Evolutionary conservation across 768 basidiomycete genomes (phyloP), one percentile per base, ranked within the genome.

Genomic region (Leccinum rimulosum): DNA sequence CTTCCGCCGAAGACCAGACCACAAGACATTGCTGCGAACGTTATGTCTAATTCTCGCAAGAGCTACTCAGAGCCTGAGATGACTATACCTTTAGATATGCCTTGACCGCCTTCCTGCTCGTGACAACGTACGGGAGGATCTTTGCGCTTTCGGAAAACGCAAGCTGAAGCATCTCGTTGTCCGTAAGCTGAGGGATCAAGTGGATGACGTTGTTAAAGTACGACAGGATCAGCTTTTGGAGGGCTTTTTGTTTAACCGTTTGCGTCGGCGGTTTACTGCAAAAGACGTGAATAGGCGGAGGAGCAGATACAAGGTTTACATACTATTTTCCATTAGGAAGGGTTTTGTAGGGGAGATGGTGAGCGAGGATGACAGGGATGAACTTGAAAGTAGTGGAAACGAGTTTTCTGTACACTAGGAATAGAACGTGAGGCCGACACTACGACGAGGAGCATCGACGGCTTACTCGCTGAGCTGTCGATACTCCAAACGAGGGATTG

Each of bases 401-500:
- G 22, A 98, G 81, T 76, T 98, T 97, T 77, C 88, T 89, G 77
- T 95, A 98, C n/a, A 98, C 95, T 96, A 38, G 17, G 31, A 19
- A 48, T 14, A 1, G 4, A 11, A 17, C 7, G 28, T 66, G 14
- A 62, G 61, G n/a, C 30, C 1, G 0, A 36, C 27, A 4, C 10
- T 6, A 38, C 15, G 17, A 5, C 1, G 25, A 52, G 17, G n/a
- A 50, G 25, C 11, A 22, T 19, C 22, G 1, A 47, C 11, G 17
- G 7, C 35, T 45, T 57, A 66, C 81, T 57, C 54, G 83, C 76
- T 1, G 95, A 80, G 69, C 79, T 90, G 65, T 96, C 89, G 54
- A 98, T 94, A 53, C 82, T 84, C 88, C 93, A 98, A 7, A 86
- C 87, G n/a, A 89, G 78, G 36, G 84, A 77, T 55, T 88, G 85